Base-by-base conservation (phyloP, 2,329 filamentous ascomycete genomes). In the Nannizzia gypsea region DNA sequence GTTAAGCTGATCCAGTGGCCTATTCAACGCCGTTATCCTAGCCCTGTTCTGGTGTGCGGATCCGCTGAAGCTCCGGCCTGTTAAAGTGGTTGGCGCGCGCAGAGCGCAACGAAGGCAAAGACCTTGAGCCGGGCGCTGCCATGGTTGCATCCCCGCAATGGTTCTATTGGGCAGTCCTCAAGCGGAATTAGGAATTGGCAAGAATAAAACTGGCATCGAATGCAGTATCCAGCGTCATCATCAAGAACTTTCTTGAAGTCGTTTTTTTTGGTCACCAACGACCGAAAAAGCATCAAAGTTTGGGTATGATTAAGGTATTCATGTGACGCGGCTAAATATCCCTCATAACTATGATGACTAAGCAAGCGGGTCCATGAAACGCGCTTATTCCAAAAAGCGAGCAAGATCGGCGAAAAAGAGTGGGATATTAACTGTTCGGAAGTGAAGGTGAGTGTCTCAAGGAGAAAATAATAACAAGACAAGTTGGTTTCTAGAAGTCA, bases 61-160 rank as follows among this genome's bases (percentile, higher is more conserved):
- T 20, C n/a, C 28, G 50, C 50, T 54, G 50, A 54, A 54, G 26
- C 26, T 54, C 28, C 50, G 50, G 3, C 50, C 17, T 11, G 48
- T n/a, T 28, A 31, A 6, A 20, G 26, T 20, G 3, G 50, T 54
- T 26, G 50, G 50, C 50, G 26, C 26, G 50, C 50, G 50, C 24
- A 54, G 26, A 54, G 50, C 50, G 26, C 50, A 54, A 20, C 50
- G 50, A 31, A 54, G 50, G 50, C 50, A 54, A n/a, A 54, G 26
- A 34, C 28, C 24, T 54, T 31, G 50, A 54, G 26, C n/a, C 50
- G 50, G 50, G 24, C n/a, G 50, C 26, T 26, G 36, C 55, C 55
- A 57, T 57, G 24, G 22, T 57, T 57, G 31, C 55, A 57, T 57
- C 17, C 31, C 50, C 50, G 50, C 50, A 24, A 54, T 34, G 6